These are phyloP conservation scores for Yarrowia alimentaria DNA, from an alignment of 805 yeast genomes.

Conservation along the genomic window DNA sequence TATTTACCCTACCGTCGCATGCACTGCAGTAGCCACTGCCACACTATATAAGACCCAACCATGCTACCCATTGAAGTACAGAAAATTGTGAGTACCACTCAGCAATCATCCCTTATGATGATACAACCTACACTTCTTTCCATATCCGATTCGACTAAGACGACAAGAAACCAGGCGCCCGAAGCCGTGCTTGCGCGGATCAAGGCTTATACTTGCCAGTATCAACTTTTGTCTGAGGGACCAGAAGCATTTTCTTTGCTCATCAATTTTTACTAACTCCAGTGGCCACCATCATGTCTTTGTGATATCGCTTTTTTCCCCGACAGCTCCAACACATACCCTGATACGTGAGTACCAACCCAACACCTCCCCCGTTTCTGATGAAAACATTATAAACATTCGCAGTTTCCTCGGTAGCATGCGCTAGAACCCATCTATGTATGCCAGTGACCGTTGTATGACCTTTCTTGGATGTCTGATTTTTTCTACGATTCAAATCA, in stretches of 20 bases:
- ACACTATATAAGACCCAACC: conserved; percentile 22
- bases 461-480: conserved; percentile 48
- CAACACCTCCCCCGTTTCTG: conserved; percentile 13
- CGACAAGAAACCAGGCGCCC: conserved; percentile 39
- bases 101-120: conserved; percentile 37
- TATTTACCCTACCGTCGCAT: not conserved
- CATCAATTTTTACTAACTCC: conserved; percentile 21
- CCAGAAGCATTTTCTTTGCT: not conserved
- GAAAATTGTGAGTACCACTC: conserved; percentile 15
- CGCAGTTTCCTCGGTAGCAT: conserved; percentile 49
- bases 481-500: conserved; percentile 3
- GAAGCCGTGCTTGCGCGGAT: conserved; percentile 26
- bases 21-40: too few species aligned
- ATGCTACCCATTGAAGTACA: conserved; percentile 4
- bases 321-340: not conserved
- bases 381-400: conserved; percentile 38
- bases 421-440: conserved; percentile 43
- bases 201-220: conserved; percentile 46
- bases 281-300: conserved; percentile 8
- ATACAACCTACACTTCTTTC: conserved; percentile 41
- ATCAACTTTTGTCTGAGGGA: conserved; percentile 37
- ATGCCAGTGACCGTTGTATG: conserved; percentile 44
- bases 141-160: conserved; percentile 44
- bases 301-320: not conserved
- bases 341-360: conserved; percentile 22